Conservation (phyloP, 495 filamentous ascomycete genomes). For the Hypoxylon crocopeplum region DNA sequence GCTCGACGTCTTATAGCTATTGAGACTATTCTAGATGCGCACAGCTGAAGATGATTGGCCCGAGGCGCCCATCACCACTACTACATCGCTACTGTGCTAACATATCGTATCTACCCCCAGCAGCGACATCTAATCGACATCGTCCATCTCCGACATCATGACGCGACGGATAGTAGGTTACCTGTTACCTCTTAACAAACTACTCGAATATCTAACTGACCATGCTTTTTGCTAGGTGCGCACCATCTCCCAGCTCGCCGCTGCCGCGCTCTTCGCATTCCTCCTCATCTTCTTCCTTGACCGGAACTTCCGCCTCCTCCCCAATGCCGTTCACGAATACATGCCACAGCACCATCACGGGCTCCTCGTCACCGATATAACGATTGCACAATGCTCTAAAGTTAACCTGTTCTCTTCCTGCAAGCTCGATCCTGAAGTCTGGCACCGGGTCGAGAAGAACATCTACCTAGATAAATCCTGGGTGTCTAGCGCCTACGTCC, state of each 20-base stretch:
- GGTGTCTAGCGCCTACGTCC: conserved; percentile 80
- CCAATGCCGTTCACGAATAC: conserved; percentile 79
- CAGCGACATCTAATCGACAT: conserved; percentile 15
- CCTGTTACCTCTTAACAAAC: neutral
- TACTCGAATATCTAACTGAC: too few relatives aligned
- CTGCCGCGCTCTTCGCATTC: conserved; percentile 69
- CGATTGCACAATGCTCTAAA: conserved; percentile 75
- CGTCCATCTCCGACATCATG: conserved; percentile 44
- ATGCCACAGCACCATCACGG: conserved; percentile 83
- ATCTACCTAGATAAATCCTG: conserved; percentile 78
- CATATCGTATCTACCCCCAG: conserved; percentile 23
- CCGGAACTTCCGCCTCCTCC: conserved; percentile 80
- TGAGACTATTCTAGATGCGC: conserved; percentile 22
- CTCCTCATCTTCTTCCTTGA: conserved; percentile 79
- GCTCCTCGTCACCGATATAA: conserved; percentile 86
- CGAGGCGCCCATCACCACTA: conserved; percentile 30
- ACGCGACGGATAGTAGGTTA: conserved; percentile 55
- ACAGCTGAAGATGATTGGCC: conserved; percentile 39
- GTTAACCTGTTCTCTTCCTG: conserved; percentile 81
- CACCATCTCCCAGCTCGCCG: conserved; percentile 78
- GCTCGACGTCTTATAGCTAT: too few relatives aligned
- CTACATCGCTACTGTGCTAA: conserved; percentile 39
- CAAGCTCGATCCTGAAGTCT: conserved; percentile 74
- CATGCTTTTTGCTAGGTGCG: conserved; percentile 66
- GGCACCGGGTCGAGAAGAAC: conserved; percentile 92